These are phyloP conservation scores for Fragaria nilgerrensis DNA, from an alignment of 306 rosid genomes.

Conservation along the genomic window DNA sequence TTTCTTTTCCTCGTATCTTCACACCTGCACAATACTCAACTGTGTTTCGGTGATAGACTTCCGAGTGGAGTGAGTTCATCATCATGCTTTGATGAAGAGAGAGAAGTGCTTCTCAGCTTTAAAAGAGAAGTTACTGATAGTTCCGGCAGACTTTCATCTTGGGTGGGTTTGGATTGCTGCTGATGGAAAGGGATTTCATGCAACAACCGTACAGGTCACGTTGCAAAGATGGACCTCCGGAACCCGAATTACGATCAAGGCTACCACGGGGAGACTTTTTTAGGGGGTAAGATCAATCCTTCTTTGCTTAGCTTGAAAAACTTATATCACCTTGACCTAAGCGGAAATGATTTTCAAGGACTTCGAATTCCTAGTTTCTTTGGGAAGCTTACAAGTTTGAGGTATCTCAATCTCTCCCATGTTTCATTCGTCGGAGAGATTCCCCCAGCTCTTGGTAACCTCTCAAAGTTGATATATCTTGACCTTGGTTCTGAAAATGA, in stretches of 20 bases:
- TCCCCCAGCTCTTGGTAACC: too few species aligned
- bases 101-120: slow-evolving; percentile 32
- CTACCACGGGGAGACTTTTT: not conserved
- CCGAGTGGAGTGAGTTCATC: not conserved
- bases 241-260: too few species aligned
- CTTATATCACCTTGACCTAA: not conserved
- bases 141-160: slow-evolving; percentile 24
- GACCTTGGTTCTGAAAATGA: too few species aligned
- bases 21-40: not conserved
- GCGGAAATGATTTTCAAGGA: not conserved
- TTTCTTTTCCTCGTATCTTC: not conserved
- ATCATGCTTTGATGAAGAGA: slow-evolving; percentile 28
- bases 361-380: not conserved
- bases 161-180: not conserved
- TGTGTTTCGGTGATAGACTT: not conserved
- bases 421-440: too few species aligned
- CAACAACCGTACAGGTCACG: not conserved
- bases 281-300: not conserved
- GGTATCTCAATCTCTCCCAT: slow-evolving; percentile 27
- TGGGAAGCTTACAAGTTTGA: slow-evolving; percentile 30
- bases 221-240: not conserved
- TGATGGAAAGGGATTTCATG: not conserved
- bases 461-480: too few species aligned
- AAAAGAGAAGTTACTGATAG: slow-evolving; percentile 37
- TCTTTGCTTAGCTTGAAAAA: not conserved